Conservation (phyloP, 805 yeast genomes). For the Priceomyces carsonii region DNA sequence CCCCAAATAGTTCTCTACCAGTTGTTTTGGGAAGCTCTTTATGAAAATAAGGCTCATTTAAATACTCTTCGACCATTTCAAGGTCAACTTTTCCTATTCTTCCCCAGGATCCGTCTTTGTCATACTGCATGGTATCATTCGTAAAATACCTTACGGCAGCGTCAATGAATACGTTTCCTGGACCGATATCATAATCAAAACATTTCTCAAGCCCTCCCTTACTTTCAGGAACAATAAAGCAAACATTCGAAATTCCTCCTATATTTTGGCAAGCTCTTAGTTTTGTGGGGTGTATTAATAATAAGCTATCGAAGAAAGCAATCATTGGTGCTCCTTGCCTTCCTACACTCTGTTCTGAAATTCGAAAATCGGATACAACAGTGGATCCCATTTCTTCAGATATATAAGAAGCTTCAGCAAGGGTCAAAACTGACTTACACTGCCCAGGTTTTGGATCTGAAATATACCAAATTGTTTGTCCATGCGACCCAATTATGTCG, state of each 20-base stretch:
- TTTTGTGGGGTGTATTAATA: constrained; percentile 19
- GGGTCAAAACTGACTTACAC: constrained; percentile 16
- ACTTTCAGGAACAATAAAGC: constrained; percentile 18
- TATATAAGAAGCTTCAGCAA: constrained; percentile 21
- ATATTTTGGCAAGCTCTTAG: constrained; percentile 22
- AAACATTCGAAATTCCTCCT: constrained; percentile 26
- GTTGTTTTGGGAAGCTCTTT: constrained; percentile 23
- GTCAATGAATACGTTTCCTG: constrained; percentile 26
- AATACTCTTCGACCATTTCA: constrained; percentile 17
- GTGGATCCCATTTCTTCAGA: constrained; percentile 15
- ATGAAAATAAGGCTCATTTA: constrained; percentile 16
- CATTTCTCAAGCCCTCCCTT: constrained; percentile 20
- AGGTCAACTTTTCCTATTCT: constrained; percentile 18
- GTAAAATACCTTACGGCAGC: constrained; percentile 24
- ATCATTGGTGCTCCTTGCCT: constrained; percentile 27
- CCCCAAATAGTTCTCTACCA: constrained; percentile 26
- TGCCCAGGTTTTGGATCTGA: constrained; percentile 12
- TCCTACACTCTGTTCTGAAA: constrained; percentile 23
- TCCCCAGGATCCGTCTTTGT: constrained; percentile 23
- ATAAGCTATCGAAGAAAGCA: constrained; percentile 22
- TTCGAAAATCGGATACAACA: constrained; percentile 21
- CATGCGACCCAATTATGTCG: constrained; percentile 23
- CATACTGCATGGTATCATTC: constrained; percentile 17
- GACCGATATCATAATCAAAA: constrained; percentile 25
- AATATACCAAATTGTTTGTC: constrained; percentile 25